A percentile compares a stretch with the other conserved stretches of the same genome.
phyloP scores from a whole-genome alignment of 2,329 filamentous ascomycete genomes.

The Huntiella moniliformis region DNA sequence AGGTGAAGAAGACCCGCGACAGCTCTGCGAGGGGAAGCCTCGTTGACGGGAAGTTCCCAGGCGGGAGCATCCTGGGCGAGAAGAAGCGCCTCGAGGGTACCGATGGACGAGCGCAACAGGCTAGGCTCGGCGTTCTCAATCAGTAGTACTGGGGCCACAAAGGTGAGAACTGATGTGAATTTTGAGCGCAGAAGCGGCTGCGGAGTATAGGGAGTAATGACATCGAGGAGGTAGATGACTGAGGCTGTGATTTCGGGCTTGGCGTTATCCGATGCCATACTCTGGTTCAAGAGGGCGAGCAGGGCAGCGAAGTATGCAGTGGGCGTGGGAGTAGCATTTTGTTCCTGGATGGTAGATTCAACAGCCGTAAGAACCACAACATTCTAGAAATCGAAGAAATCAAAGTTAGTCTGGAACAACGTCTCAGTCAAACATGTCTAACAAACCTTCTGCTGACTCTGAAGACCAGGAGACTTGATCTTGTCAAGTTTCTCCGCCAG shows the following conservation, averaged over 20 bases:
- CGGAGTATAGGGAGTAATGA: conserved; percentile 71
- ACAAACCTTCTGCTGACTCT: conserved; percentile 75
- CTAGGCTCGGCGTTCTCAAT: conserved; percentile 70
- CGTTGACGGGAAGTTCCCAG: conserved; percentile 70
- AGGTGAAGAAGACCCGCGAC: conserved; percentile 72
- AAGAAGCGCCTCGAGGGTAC: conserved; percentile 80
- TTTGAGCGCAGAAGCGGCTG: conserved; percentile 78
- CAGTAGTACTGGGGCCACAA: conserved; percentile 67
- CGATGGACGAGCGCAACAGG: conserved; percentile 70
- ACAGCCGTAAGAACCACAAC: conserved; percentile 76
- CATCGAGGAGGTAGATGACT: conserved; percentile 86
- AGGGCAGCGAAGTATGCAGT: conserved; percentile 95
- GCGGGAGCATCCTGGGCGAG: conserved; percentile 70
- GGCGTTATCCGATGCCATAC: conserved; percentile 45
- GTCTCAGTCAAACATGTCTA: too few relatives aligned
- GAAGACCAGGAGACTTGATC: conserved; percentile 89
- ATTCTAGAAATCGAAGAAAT: conserved; percentile 34
- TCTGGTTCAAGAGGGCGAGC: conserved; percentile 66
- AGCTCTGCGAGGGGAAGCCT: conserved; percentile 72
- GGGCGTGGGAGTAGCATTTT: conserved; percentile 64
- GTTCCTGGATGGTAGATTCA: conserved; percentile 78
- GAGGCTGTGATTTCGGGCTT: conserved; percentile 72
- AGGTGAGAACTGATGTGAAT: conserved; percentile 80
- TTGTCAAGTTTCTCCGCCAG: conserved; percentile 87
- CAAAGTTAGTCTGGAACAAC: conserved; percentile 1